Evolutionary conservation across 148 eudicot species (phyloP), one percentile per base, ranked within the genome.

Genomic region (Camellia sinensis): DNA sequence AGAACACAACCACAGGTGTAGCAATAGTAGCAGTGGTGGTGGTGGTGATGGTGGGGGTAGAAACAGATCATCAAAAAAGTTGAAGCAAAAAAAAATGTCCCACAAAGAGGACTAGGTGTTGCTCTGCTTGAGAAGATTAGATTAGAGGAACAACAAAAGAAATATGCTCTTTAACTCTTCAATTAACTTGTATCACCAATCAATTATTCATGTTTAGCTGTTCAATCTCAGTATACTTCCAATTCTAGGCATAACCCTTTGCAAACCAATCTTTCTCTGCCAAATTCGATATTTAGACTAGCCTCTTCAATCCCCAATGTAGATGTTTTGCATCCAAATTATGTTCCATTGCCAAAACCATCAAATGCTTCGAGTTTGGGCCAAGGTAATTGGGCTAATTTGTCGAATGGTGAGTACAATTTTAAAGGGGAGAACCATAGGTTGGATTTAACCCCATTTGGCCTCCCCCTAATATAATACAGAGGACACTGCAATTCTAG

Each of bases 101-200:
- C 97, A 19, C 97, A 92, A 80, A 93, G 99, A 83, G 99, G 99
- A 46, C 78, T 95, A 77, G 99, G 99, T 76, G 97, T 95, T 67
- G 97, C 99, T 46, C 97, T 93, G 76, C 94, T 95, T 63, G 97
- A 95, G 82, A 92, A 82, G 83, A 88, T 95, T 77, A 92, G 94
- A 68, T 74, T 89, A 18, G 94, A 90, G 83, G 97, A 93, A 65
- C 89, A 86, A 53, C 88, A 86, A 56, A 88, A 87, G 66, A 86
- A 84, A 53, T 85, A 84, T 60, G 67, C 62, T 41, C 17, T 68
- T 71, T 65, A 88, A 59, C 73, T 83, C 50, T 78, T 84, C 9
- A 59, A 82, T 45, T 15, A 70, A 41, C 74, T 78, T 29, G 19
- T 80, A 8, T 82, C 89, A 22, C 83, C 86, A 11, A 83, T 78